Conservation (phyloP, 768 basidiomycete species). For the Panaeolus papilionaceus region DNA sequence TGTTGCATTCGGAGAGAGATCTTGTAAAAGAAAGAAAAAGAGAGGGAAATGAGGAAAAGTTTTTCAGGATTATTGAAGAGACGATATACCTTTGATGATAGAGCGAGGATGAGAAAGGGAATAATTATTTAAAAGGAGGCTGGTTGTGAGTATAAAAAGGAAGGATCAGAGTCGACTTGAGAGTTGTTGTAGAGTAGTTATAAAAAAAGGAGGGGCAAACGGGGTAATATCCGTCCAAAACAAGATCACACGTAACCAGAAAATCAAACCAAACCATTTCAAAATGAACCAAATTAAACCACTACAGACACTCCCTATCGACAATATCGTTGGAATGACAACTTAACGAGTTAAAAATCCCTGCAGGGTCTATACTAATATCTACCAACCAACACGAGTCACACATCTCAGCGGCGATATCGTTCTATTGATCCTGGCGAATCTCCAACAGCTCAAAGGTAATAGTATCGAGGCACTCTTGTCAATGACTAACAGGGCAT, state of each 20-base stretch:
- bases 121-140: too few relatives aligned
- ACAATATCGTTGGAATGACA: not conserved
- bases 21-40: not conserved
- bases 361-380: too few relatives aligned
- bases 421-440: too few relatives aligned
- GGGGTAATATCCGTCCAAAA: conserved; percentile 13
- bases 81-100: too few relatives aligned
- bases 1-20: not conserved
- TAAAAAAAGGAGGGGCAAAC: conserved; percentile 14
- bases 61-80: too few relatives aligned
- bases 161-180: not conserved
- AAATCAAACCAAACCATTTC: conserved; percentile 3
- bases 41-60: too few relatives aligned
- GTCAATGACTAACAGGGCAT: too few relatives aligned
- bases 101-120: too few relatives aligned
- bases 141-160: not conserved
- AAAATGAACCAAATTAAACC: not conserved
- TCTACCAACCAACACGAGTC: not conserved
- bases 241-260: conserved; percentile 6
- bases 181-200: not conserved
- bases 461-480: too few relatives aligned
- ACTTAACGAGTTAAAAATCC: not conserved
- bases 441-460: too few relatives aligned
- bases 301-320: not conserved
- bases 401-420: too few relatives aligned